phyloP scores from a whole-genome alignment of 164 flowering plant genomes.

The Liriodendron chinense region DNA sequence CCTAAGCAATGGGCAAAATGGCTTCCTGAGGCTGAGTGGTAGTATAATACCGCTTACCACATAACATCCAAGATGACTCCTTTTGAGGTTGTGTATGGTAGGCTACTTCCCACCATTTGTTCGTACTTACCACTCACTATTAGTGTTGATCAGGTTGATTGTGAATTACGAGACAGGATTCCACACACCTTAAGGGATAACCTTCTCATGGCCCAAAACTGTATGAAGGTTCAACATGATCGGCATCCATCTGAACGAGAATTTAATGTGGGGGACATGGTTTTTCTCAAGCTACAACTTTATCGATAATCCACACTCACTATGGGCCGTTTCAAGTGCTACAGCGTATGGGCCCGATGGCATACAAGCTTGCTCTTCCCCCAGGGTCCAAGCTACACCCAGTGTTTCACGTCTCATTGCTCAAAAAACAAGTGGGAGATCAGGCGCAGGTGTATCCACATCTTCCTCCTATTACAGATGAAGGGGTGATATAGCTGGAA shows the following conservation, averaged over 20 bases:
- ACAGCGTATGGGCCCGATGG: no score
- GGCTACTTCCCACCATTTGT: not conserved
- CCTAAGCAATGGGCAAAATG: not conserved
- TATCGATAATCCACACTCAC: not conserved
- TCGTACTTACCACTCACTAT: not conserved
- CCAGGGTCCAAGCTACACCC: no score
- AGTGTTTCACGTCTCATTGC: no score
- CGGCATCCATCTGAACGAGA: not conserved
- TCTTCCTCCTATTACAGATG: no score
- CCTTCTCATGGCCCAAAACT: not conserved
- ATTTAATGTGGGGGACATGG: not conserved
- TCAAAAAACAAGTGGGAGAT: no score
- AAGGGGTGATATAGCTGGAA: no score
- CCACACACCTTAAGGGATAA: not conserved
- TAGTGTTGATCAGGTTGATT: not conserved
- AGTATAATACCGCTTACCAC: not conserved
- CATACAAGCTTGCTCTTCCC: no score
- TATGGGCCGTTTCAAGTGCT: no score
- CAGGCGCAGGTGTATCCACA: no score
- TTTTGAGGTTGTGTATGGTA: not conserved
- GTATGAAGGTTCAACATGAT: not conserved
- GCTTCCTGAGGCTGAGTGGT: not conserved
- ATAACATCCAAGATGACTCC: not conserved
- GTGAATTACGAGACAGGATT: not conserved
- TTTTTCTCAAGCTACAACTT: not conserved